These are phyloP conservation scores for Detonula confervacea DNA, from an alignment of 352 stramenopile genomes.

Conservation along the genomic window DNA sequence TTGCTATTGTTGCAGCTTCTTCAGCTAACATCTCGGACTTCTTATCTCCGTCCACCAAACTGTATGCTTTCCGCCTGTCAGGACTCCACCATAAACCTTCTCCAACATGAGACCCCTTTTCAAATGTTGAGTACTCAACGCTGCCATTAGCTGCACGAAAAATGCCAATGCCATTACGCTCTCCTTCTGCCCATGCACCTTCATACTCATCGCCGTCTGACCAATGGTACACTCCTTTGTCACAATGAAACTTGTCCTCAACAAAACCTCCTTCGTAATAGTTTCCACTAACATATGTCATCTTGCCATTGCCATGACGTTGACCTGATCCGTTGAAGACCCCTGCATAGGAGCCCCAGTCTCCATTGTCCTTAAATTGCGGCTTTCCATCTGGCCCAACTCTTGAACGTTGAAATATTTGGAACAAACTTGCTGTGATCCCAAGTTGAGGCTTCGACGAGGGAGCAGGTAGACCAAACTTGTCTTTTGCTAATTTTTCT, in stretches of 20 bases:
- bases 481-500: slow-evolving; percentile 26
- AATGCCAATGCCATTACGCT: slow-evolving; percentile 34
- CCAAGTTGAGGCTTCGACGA: slow-evolving; percentile 21
- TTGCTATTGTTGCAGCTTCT: slow-evolving; percentile 21
- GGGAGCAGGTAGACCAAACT: slow-evolving; percentile 38
- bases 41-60: slow-evolving; percentile 16
- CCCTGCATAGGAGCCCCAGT: slow-evolving; percentile 42
- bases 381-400: slow-evolving; percentile 39
- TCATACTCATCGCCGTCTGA: slow-evolving; percentile 32
- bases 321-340: slow-evolving; percentile 24
- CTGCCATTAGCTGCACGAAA: slow-evolving; percentile 22
- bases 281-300: slow-evolving; percentile 39
- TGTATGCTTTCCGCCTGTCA: slow-evolving; percentile 26
- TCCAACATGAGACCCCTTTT: slow-evolving; percentile 3
- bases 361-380: slow-evolving; percentile 38
- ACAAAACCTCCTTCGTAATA: slow-evolving; percentile 37
- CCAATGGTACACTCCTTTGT: slow-evolving; percentile 33
- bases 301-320: slow-evolving; percentile 35
- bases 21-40: slow-evolving; percentile 14
- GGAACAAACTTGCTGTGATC: slow-evolving; percentile 7
- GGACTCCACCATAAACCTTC: slow-evolving; percentile 33
- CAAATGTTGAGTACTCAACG: slow-evolving; percentile 34
- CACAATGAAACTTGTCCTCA: slow-evolving; percentile 36
- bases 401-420: slow-evolving; percentile 13
- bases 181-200: slow-evolving; percentile 33